These are phyloP conservation scores for Eucalyptus pauciflora DNA, from an alignment of 345 rosid genomes.

Conservation along the genomic window DNA sequence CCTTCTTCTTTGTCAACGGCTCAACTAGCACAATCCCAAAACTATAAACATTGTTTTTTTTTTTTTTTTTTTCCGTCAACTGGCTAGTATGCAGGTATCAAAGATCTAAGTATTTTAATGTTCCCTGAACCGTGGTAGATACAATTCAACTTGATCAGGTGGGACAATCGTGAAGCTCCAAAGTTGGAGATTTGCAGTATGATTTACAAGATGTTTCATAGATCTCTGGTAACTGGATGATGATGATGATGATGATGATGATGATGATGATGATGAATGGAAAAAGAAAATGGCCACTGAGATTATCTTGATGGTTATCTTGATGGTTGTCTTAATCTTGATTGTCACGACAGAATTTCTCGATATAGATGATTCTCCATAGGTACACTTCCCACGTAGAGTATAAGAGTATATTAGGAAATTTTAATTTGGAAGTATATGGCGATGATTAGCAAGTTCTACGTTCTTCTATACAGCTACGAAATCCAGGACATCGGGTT, in stretches of 20 bases:
- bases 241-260: no score
- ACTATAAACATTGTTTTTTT: no score
- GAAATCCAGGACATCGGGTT: background rate
- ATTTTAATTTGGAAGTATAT: background rate
- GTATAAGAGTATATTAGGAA: background rate
- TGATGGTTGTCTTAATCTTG: background rate
- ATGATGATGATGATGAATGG: background rate
- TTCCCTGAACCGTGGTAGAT: no score
- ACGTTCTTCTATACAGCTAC: background rate
- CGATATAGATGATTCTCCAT: background rate
- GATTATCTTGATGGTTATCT: background rate
- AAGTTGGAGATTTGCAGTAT: no score
- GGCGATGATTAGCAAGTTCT: background rate
- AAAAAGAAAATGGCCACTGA: background rate
- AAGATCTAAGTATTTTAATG: background rate
- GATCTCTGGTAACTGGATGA: background rate
- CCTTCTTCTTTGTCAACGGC: background rate
- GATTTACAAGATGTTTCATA: background rate
- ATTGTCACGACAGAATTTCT: background rate
- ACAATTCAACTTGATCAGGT: no score
- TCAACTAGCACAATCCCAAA: background rate
- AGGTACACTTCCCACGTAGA: background rate
- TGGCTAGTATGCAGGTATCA: background rate
- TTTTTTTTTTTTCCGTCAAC: fast-evolving
- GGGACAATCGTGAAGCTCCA: no score